Base-by-base conservation (phyloP, 1,284 basidiomycete species). In the Boletus semigastroideus region DNA sequence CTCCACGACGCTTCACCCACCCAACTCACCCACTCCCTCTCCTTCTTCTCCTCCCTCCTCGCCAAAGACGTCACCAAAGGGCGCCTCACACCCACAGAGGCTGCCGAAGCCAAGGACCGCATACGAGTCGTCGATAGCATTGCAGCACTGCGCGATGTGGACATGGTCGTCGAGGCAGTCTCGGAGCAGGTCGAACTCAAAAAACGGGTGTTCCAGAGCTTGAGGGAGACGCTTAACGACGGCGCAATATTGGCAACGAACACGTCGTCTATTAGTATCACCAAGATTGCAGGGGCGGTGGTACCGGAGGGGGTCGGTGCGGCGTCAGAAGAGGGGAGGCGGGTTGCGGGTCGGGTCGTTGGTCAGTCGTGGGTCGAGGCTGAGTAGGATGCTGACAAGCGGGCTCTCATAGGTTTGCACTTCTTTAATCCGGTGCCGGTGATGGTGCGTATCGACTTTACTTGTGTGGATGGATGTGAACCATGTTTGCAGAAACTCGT, bases 401-500 rank as follows among this genome's bases (percentile, higher is more conserved):
- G 25, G 20, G 9, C 2, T 11, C 5, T 51, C 11, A 14, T 31
- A 89, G 90, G 93, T 13, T 74, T 96, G 40, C 94, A 97, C 72
- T 97, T 95, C 75, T 97, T 98, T 76, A 97, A 98, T 68, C 94
- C 94, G 5, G 93, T 95, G 4, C 92, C 92, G 5, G 89, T 94
- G 37, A 97, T 97, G 93, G 89, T 88, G 61, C 53, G 78, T 64
- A 46, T 25, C 6, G 11, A 22, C n/a, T 27, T 17, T 28, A 28
- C n/a, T 14, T 17, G 28, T 19, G 10, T 17, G 8, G 11, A 2
- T 27, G 28, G 20, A 25, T 5, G 25, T 28, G 44, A 44, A 13
- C 19, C 19, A 22, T 22, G 38, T 27, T 47, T 38, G 16, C 70
- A 94, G 92, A 90, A 90, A 84, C 76, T 96, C 5, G 91, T 94